Base-by-base conservation (phyloP, 1,284 basidiomycete species). In the Hymenochaete sp. region DNA sequence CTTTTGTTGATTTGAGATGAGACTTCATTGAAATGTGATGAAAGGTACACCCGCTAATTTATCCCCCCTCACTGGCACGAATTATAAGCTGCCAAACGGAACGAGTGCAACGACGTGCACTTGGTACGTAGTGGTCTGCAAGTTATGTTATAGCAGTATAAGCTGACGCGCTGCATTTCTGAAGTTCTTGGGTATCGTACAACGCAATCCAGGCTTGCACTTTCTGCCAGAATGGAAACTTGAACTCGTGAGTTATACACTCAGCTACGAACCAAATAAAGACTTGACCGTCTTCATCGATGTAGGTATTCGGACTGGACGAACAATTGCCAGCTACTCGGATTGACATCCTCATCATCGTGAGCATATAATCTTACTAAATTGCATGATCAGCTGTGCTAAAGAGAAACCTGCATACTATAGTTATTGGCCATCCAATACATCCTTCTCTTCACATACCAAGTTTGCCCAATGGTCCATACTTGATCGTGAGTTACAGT, bases 151-250 rank as follows among this genome's bases (percentile, higher is more conserved):
- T 25, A 18, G 25, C 9, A 2, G 21, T 16, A 3, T 22, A 11
- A 18, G 31, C 14, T 8, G 19, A 11, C 21, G 16, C 22, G 44
- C 24, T 40, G n/a, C 16, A 11, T 3, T 24, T 39, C 10, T 28
- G 5, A 28, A 49, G 48, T 37, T 49, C 48, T 11, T 49, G 48
- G 48, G 48, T 40, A n/a, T 32, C 42, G 13, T 49, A 49, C 24
- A 49, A 49, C 28, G 26, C 32, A 1, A 28, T 49, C n/a, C 18
- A 41, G 21, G 48, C 48, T 11, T 49, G 48, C 24, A 42, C 43
- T 10, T 25, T 41, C 18, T 49, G 48, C 38, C 48, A 49, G 43
- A 24, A 38, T n/a, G 31, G 19, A 21, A 1, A 26, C 16, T 14
- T 32, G 31, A 10, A 39, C 19, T 26, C 31, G 44, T 46, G 19